Base-by-base conservation (phyloP, 2,329 filamentous ascomycete species). In the Ophiobolus disseminans region DNA sequence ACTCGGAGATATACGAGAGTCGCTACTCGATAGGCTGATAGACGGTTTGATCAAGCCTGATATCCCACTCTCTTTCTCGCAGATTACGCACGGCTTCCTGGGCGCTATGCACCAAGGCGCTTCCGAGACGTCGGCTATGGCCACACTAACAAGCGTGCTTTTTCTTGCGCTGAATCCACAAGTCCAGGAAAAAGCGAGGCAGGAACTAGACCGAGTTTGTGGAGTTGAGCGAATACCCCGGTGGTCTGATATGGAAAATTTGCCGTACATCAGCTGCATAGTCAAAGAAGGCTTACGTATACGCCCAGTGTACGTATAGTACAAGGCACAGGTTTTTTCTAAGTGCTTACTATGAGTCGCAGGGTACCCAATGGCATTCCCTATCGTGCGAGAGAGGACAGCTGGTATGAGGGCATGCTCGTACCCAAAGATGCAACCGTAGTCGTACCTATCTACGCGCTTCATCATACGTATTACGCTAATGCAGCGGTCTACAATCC, bases 401-500 rank as follows among this genome's bases (percentile, higher is more conserved):
- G 58, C 37, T 55, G 44, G 47, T 53, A 53, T 36, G 46, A 61
- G 13, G 59, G 55, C 38, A 55, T 58, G 48, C 40, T 57, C 11
- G 51, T 63, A 11, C 59, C 59, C 23, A 60, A 60, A 44, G 49
- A 58, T 23, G 43, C 55, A 11, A 45, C 45, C 8, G 52, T 67
- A 20, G 56, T 68, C 13, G 58, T 66, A 11, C 54, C 63, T 14
- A 55, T 53, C 3, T 57, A 47, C 25, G 42, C 47, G 1, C 9
- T 61, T 13, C 49, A 61, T 25, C 37, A 44, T n/a, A 42, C 26
- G n/a, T 21, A 37, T 2, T 45, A 51, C 40, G 23, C 41, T n/a
- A 54, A 66, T 22, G 60, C 65, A 2, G 57, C 63, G 9, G 40
- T 13, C 0, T 73, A 66, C 56, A 64, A 71, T 34, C 70, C 70